Conservation (phyloP, 768 basidiomycete genomes). For the Podaxis sp. region DNA sequence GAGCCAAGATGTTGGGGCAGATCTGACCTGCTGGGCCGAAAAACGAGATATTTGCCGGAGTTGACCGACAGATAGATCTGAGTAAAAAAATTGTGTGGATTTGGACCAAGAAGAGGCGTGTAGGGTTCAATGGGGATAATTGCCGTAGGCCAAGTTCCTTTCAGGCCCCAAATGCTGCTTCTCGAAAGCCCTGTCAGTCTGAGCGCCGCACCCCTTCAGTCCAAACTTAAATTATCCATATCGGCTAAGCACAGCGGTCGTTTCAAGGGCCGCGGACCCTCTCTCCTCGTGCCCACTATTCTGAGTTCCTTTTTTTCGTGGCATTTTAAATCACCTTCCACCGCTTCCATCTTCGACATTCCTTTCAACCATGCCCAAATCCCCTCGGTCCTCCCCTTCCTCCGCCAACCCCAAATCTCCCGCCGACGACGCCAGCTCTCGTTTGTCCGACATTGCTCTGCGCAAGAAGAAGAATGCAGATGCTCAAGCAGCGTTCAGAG, state of each 20-base stretch:
- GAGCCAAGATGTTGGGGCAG: constrained; percentile 12
- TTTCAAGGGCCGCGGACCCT: constrained; percentile 56
- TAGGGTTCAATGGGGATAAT: constrained; percentile 39
- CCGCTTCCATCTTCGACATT: constrained; percentile 27
- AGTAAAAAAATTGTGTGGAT: constrained; percentile 22
- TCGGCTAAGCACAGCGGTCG: constrained; percentile 42
- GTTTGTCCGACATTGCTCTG: constrained; percentile 66
- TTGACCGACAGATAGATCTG: constrained; percentile 23
- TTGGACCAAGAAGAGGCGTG: constrained; percentile 28
- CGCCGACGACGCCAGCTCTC: constrained; percentile 35
- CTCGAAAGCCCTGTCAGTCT: constrained; percentile 45
- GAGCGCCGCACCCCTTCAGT: constrained; percentile 47
- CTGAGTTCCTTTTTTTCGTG: constrained; percentile 63
- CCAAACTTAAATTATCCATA: constrained; percentile 53
- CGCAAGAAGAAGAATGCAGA: constrained; percentile 90
- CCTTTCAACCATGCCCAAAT: constrained; percentile 43
- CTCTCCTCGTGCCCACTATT: constrained; percentile 65
- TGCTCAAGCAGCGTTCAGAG: constrained; percentile 84
- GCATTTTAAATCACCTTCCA: constrained; percentile 53
- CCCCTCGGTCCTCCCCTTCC: constrained; percentile 30
- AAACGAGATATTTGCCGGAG: constrained; percentile 19
- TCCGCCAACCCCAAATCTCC: constrained; percentile 31
- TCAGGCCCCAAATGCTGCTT: constrained; percentile 37
- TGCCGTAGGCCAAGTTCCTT: constrained; percentile 32
- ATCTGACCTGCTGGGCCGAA: background rate